phyloP scores from a whole-genome alignment of 352 stramenopile genomes.

The Globisporangium apiculatum region DNA sequence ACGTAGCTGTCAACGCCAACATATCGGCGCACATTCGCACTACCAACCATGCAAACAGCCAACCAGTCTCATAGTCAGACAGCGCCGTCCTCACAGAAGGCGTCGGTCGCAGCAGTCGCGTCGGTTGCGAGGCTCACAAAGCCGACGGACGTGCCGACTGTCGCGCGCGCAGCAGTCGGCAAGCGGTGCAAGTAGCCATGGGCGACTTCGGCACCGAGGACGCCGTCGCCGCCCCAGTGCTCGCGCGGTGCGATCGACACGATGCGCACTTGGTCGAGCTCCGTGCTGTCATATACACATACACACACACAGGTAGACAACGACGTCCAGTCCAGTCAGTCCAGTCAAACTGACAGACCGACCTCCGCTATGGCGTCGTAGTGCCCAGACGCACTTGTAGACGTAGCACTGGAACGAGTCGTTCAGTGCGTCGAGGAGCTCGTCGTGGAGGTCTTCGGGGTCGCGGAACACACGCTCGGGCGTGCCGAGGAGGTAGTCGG shows the following conservation, averaged over 20 bases:
- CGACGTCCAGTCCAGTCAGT: neutral
- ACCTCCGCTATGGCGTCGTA: neutral
- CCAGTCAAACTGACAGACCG: neutral
- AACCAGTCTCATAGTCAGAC: neutral
- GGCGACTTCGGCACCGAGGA: constrained; percentile 93
- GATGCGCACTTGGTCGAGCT: constrained; percentile 91
- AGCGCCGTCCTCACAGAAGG: constrained; percentile 46
- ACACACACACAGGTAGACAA: neutral
- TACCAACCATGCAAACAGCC: no score
- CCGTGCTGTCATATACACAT: constrained; percentile 30
- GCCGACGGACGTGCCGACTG: constrained; percentile 61
- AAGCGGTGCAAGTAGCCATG: constrained; percentile 96
- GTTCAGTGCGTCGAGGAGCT: constrained; percentile 88
- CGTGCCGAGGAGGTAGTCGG: constrained; percentile 95
- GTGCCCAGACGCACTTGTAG: constrained; percentile 81
- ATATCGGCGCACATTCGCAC: no score
- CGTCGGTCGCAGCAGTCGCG: constrained; percentile 67
- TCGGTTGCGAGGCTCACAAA: constrained; percentile 74
- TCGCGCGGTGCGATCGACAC: constrained; percentile 80
- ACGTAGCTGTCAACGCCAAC: no score
- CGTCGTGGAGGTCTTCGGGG: constrained; percentile 83
- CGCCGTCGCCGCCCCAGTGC: constrained; percentile 86
- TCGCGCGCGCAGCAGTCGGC: constrained; percentile 51
- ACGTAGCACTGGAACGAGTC: constrained; percentile 96
- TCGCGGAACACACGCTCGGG: constrained; percentile 83